These are phyloP conservation scores for Senna tora DNA, from an alignment of 306 rosid genomes.

Conservation along the genomic window DNA sequence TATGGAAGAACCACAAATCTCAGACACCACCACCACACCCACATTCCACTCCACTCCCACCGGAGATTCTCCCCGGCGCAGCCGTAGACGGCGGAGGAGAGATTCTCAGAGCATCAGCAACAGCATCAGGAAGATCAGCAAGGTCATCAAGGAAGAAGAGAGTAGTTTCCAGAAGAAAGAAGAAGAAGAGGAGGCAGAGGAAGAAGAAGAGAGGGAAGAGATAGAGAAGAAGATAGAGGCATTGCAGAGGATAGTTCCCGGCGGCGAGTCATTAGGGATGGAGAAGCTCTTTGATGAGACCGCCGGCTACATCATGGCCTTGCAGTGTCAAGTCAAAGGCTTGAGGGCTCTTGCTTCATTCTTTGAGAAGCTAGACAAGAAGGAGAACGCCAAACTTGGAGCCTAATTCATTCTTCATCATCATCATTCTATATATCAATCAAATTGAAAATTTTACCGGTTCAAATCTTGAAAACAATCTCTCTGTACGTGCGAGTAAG, in stretches of 20 bases:
- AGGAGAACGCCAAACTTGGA: constrained; percentile 70
- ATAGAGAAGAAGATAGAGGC: constrained; percentile 80
- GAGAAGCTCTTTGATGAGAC: constrained; percentile 89
- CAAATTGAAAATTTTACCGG: no score
- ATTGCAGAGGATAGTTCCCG: constrained; percentile 87
- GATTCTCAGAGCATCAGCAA: neutral
- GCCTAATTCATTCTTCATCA: constrained; percentile 48
- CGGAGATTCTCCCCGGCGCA: constrained; percentile 30
- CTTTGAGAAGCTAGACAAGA: constrained; percentile 68
- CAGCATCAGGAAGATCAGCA: neutral
- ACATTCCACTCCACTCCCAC: constrained; percentile 40
- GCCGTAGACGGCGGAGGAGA: constrained; percentile 14
- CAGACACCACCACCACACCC: constrained; percentile 37
- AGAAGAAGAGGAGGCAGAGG: neutral
- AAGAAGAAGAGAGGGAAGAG: constrained; percentile 49
- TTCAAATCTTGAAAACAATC: no score
- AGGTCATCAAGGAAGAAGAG: neutral
- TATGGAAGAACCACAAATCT: constrained; percentile 43
- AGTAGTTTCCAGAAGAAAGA: constrained; percentile 1
- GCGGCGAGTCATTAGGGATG: constrained; percentile 68
- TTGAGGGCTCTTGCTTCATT: constrained; percentile 63
- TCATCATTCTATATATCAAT: no score
- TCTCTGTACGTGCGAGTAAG: no score
- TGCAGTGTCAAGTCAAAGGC: constrained; percentile 78
- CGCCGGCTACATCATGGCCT: constrained; percentile 73